Conservation (phyloP, 2,329 filamentous ascomycete genomes). For the Falciphora oryzae region DNA sequence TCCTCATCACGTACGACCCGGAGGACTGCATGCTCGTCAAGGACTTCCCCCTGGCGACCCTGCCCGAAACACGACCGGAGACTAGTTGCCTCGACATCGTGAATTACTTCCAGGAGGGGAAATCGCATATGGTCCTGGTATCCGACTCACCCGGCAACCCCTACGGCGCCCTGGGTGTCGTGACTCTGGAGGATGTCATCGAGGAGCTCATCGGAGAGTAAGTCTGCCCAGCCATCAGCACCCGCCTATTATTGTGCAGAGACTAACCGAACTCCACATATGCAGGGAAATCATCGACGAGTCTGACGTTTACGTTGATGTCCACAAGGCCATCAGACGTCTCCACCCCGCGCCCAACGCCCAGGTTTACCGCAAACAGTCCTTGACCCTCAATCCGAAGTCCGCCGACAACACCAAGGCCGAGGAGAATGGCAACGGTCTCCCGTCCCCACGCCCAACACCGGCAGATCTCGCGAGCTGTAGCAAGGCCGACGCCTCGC, state of each 20-base stretch:
- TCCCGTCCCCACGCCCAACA: conserved; percentile 29
- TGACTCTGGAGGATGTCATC: conserved; percentile 96
- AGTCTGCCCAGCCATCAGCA: conserved; percentile 26
- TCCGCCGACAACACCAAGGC: conserved; percentile 20
- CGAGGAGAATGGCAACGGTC: conserved; percentile 23
- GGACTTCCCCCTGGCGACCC: conserved; percentile 86
- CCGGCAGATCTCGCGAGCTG: conserved; percentile 11
- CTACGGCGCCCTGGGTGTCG: conserved; percentile 83
- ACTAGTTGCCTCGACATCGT: conserved; percentile 98
- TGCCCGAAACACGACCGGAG: conserved; percentile 90
- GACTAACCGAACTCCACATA: conserved; percentile 8
- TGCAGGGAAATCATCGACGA: conserved; percentile 94
- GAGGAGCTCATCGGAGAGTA: conserved; percentile 97
- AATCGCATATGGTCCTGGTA: conserved; percentile 97
- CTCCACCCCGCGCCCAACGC: conserved; percentile 78
- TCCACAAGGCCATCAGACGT: conserved; percentile 94
- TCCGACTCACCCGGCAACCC: conserved; percentile 87
- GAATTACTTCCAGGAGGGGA: conserved; percentile 99
- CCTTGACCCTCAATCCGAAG: conserved; percentile 16
- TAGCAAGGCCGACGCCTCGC: conserved; percentile 29
- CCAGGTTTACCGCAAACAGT: conserved; percentile 42
- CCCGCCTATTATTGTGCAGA: neutral
- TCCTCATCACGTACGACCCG: conserved; percentile 96
- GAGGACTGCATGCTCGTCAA: conserved; percentile 83
- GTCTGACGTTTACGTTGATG: conserved; percentile 95